A percentile compares a stretch with the other conserved stretches of the same genome.
These are phyloP conservation scores for Phytopythium cucurbitacearum DNA, from an alignment of 352 stramenopile species.

Conservation along the genomic window DNA sequence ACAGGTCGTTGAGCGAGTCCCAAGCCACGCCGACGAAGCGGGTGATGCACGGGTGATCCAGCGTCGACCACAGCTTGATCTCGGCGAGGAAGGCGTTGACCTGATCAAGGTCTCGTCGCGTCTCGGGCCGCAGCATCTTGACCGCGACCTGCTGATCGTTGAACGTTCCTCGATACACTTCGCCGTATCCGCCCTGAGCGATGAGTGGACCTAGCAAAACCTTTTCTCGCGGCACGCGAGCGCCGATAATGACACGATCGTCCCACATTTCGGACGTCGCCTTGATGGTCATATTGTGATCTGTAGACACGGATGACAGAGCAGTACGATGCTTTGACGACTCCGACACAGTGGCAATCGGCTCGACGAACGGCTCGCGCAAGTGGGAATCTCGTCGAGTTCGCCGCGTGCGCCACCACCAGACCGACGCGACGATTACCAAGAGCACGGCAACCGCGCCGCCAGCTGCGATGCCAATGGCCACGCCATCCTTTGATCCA, in stretches of 20 bases:
- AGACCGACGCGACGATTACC: neutral
- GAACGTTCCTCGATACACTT: constrained; percentile 26
- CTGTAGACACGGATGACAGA: too few species aligned
- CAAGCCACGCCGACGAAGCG: constrained; percentile 38
- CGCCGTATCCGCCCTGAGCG: constrained; percentile 24
- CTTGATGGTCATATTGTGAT: too few species aligned
- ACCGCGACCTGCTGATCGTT: constrained; percentile 23
- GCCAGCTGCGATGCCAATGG: neutral
- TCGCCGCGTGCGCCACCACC: neutral
- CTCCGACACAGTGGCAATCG: too few species aligned
- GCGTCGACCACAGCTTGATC: constrained; percentile 21
- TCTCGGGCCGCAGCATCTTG: constrained; percentile 26
- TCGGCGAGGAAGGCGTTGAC: constrained; percentile 34
- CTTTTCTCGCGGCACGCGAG: constrained; percentile 25
- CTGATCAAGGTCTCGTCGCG: constrained; percentile 18
- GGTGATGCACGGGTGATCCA: constrained; percentile 35
- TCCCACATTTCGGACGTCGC: constrained; percentile 14
- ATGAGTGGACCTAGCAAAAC: constrained; percentile 12
- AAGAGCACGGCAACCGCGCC: neutral
- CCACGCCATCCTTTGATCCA: neutral
- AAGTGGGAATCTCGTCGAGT: neutral
- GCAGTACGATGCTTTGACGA: too few species aligned
- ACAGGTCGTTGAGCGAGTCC: constrained; percentile 33
- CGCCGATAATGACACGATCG: constrained; percentile 28
- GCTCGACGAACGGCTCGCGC: too few species aligned